Conservation (phyloP, 2,329 filamentous ascomycete species). For the Colletotrichum sidae region DNA sequence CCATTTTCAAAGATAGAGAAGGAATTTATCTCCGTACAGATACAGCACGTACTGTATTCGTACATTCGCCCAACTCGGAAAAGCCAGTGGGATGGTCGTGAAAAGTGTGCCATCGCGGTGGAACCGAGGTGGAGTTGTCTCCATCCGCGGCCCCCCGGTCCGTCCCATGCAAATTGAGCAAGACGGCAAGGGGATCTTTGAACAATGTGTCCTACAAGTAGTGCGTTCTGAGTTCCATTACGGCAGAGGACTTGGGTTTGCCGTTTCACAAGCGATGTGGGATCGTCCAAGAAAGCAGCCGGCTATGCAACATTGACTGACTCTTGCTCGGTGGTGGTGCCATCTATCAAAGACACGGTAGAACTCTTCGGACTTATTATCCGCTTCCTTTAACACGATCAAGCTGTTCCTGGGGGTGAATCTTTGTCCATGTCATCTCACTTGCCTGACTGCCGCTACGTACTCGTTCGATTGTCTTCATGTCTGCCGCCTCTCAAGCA, state of each 20-base stretch:
- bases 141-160: conserved; percentile 9
- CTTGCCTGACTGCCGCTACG: too few species aligned
- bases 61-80: too few species aligned
- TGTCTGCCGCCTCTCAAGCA: too few species aligned
- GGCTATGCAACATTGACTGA: neutral
- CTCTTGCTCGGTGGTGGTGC: neutral
- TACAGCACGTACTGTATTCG: too few species aligned
- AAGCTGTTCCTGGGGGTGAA: too few species aligned
- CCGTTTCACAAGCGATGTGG: conserved; percentile 4
- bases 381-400: too few species aligned
- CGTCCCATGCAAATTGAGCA: conserved; percentile 1
- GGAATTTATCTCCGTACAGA: too few species aligned
- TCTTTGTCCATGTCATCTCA: too few species aligned
- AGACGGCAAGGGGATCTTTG: conserved; percentile 11
- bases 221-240: conserved; percentile 8
- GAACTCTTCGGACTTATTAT: too few species aligned
- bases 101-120: conserved; percentile 12
- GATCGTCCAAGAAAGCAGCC: neutral
- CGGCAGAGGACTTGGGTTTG: neutral
- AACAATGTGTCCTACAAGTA: conserved; percentile 14
- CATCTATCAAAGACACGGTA: neutral
- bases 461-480: too few species aligned
- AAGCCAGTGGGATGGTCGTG: neutral
- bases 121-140: conserved; percentile 10
- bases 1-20: too few species aligned